Evolutionary conservation across 2,329 filamentous ascomycete species (phyloP), one percentile per base, ranked within the genome.

Genomic region (Moelleriella libera): DNA sequence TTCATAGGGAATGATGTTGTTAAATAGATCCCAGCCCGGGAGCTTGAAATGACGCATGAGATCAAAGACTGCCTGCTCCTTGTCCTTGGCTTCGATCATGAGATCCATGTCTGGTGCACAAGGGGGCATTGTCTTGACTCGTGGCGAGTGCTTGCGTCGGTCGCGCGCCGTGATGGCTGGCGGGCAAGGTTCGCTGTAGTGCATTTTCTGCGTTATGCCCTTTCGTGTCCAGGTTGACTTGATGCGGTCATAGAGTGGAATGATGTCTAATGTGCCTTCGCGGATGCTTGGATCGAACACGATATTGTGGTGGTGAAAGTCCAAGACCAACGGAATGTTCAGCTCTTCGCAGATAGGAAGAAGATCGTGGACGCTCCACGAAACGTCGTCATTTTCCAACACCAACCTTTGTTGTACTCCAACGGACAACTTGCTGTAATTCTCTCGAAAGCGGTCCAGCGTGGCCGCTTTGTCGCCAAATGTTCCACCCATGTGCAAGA

Each of bases 61-160:
- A 53, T 94, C 88, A 57, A 97, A 94, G 0, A 96, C 88, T 0
- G 90, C 88, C 63, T 97, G 90, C 61, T 97, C 90, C 64, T 97
- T 97, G 60, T 96, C 90, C 62, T 97, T 97, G 44, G 90, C 90
- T 67, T 97, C 90, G 50, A 97, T 96, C 90, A 97, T 97, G n/a
- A 97, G 71, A 59, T 96, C 90, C 83, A 94, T 92, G 32, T 84
- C 81, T 1, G 78, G 69, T 4, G 81, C 73, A 57, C 90, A 96
- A 0, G 90, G 89, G 1, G 90, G 90, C 1, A 97, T 65, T 1
- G 81, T 85, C 53, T 74, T 74, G 2, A 94, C 88, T 7, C 90
- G 77, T 0, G 87, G 75, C 37, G 81, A 88, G 59, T 97, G 90
- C 63, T 94, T 96, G 49, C 90, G 76, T 30, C 89, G 73, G 54